Evolutionary conservation across 768 basidiomycete genomes (phyloP).

Genomic region (Trametopsis cervina): DNA sequence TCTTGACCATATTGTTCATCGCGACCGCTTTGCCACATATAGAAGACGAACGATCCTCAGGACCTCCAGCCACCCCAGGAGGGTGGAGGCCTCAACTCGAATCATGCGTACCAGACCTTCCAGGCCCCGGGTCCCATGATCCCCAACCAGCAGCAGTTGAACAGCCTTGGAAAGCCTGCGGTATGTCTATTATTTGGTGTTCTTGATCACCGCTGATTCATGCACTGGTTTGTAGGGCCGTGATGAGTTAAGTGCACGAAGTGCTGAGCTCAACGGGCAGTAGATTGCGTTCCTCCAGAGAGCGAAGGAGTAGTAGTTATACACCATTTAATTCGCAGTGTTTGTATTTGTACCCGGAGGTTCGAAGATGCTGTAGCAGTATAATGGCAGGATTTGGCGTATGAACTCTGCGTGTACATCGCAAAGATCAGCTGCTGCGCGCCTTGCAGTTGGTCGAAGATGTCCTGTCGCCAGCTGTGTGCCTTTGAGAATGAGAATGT

Average conservation of each 20-base stretch:
- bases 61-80: slow-evolving; percentile 36
- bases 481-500: no score
- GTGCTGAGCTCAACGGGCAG: slow-evolving; percentile 15
- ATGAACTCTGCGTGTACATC: slow-evolving; percentile 5
- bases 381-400: no score
- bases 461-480: no score
- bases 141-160: slow-evolving; percentile 36
- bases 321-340: no score
- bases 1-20: background rate
- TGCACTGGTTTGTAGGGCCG: slow-evolving; percentile 7
- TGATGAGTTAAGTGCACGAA: slow-evolving; percentile 14
- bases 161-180: slow-evolving; percentile 39
- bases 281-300: no score
- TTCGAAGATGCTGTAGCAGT: no score
- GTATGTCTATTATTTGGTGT: slow-evolving; percentile 25
- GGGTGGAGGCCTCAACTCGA: slow-evolving; percentile 30
- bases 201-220: background rate
- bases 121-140: slow-evolving; percentile 46
- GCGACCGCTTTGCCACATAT: background rate
- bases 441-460: no score
- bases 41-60: slow-evolving; percentile 58
- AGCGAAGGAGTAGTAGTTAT: no score
- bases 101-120: slow-evolving; percentile 36
- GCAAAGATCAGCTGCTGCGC: no score
- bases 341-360: no score